phyloP scores from a whole-genome alignment of 345 rosid species.

The Cardamine resedifolia region DNA sequence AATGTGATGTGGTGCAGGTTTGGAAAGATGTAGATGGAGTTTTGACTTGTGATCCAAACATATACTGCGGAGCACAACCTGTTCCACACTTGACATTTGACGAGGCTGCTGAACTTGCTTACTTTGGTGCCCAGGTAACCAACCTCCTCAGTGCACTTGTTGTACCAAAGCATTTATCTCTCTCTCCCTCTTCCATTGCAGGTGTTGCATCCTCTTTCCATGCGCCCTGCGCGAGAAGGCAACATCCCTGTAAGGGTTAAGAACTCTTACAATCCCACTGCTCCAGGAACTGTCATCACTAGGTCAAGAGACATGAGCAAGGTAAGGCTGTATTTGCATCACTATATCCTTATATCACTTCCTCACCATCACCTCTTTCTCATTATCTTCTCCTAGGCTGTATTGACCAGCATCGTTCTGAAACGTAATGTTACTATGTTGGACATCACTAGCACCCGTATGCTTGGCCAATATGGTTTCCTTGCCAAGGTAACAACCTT shows the following conservation, averaged over 20 bases:
- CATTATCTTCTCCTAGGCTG: constrained; percentile 54
- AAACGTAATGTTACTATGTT: constrained; percentile 89
- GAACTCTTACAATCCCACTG: constrained; percentile 83
- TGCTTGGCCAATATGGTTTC: constrained; percentile 93
- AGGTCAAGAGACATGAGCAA: constrained; percentile 75
- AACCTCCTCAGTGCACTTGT: background rate
- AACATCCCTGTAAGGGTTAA: constrained; percentile 91
- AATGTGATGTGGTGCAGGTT: too few relatives aligned
- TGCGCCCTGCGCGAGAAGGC: constrained; percentile 79
- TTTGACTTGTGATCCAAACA: constrained; percentile 87
- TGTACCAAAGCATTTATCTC: background rate
- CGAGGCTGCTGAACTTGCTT: constrained; percentile 98
- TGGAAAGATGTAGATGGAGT: constrained; percentile 99
- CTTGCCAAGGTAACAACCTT: constrained; percentile 92
- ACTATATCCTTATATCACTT: too few relatives aligned
- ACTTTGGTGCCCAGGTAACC: constrained; percentile 95
- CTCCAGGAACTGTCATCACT: constrained; percentile 90
- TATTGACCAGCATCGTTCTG: constrained; percentile 85
- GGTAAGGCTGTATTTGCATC: constrained; percentile 40
- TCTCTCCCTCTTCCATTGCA: too few relatives aligned
- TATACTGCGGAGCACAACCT: constrained; percentile 60
- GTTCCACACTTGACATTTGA: constrained; percentile 86
- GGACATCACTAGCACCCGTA: constrained; percentile 89
- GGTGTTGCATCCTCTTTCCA: too few relatives aligned
- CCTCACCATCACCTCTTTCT: too few relatives aligned